Percentiles rank a stretch among this genome's conserved stretches.
Conservation (phyloP, 768 basidiomycete species). For the Tulasnella sp. region DNA sequence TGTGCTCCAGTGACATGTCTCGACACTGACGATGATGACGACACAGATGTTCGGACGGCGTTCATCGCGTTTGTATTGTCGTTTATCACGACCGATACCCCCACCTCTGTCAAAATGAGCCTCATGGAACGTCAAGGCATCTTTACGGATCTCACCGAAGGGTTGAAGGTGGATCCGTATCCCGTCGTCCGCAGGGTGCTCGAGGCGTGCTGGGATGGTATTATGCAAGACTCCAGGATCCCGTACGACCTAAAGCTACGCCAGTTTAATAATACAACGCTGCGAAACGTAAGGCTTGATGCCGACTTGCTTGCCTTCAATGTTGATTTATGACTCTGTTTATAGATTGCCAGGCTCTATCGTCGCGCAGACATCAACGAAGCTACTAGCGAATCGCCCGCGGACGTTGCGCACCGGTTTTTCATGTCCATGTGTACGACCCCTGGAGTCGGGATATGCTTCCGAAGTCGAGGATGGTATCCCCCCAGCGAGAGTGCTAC, state of each 20-base stretch:
- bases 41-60: conserved; percentile 63
- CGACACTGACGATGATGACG: conserved; percentile 11
- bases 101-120: conserved; percentile 42
- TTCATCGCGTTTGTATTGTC: conserved; percentile 63
- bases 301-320: conserved; percentile 5
- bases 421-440: conserved; percentile 69
- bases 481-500: conserved; percentile 45
- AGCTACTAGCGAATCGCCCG: conserved; percentile 41
- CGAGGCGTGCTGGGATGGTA: conserved; percentile 60
- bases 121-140: conserved; percentile 62
- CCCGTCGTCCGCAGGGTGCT: conserved; percentile 48
- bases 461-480: conserved; percentile 86
- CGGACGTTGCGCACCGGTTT: conserved; percentile 78
- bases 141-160: conserved; percentile 61
- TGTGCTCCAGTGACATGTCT: background rate
- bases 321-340: background rate
- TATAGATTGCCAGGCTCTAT: conserved; percentile 62
- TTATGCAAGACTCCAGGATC: conserved; percentile 64
- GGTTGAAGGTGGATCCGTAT: conserved; percentile 54
- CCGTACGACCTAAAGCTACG: conserved; percentile 58
- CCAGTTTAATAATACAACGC: conserved; percentile 53
- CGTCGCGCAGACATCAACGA: conserved; percentile 43
- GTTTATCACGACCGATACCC: conserved; percentile 42
- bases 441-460: conserved; percentile 76
- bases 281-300: conserved; percentile 45